Evolutionary conservation across 495 filamentous ascomycete genomes (phyloP), one percentile per base, ranked within the genome.

Genomic region (Penicillium steckii): DNA sequence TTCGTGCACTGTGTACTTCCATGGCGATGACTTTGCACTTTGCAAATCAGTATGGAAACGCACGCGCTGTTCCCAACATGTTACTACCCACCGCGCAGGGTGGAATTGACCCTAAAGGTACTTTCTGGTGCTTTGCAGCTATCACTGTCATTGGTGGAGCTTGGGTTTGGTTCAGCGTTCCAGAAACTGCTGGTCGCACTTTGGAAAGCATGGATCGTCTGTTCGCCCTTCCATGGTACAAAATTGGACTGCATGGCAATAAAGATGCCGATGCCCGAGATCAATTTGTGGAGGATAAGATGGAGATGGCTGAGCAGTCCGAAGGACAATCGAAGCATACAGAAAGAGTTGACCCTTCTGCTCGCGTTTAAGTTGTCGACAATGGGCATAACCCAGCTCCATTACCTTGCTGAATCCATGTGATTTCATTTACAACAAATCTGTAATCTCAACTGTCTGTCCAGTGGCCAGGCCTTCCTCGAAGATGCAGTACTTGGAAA

Each of bases 41-140:
- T 62, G 84, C 72, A 22, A 86, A 85, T 53, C 84, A 87, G 64
- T 88, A 87, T 54, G 85, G 84, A 38, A 85, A 85, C 58, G 70
- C 82, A 3, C 66, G 70, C 2, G 69, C 70, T 0, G 66, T 73
- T 7, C 58, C 79, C 68, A 78, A 79, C 42, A 84, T 87, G 80
- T 71, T 50, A 43, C 50, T 61, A 2, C 24, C 75, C 74, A 65
- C 74, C 57, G 26, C 71, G 57, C 7, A 21, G 18, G 37, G 38
- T 8, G 71, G 69, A 9, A 68, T 73, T 19, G 55, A 55, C 4
- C 70, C 68, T 22, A 62, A 65, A 50, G 72, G 71, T 40, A 89
- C 87, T 67, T 87, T 89, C 60, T 82, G 83, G 77, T 87, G 77
- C 62, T 88, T 88, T 67, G 69, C 76, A 0, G 79, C 72, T 0